Evolutionary conservation across 1,284 basidiomycete species (phyloP).

Genomic region (Cystobasidium pallidum): DNA sequence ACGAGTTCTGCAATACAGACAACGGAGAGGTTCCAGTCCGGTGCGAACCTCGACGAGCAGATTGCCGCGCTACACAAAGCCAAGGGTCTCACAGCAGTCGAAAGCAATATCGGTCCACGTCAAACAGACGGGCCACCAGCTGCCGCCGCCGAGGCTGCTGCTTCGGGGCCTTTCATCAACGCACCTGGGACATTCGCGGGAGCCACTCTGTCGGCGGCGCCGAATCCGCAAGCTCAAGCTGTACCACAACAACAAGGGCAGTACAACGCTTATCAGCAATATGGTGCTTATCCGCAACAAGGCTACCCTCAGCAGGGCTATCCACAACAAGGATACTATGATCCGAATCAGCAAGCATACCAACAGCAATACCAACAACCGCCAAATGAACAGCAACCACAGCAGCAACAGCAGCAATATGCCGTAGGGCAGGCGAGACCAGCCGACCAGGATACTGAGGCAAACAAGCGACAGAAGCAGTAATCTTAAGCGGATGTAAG

Average conservation of each 20-base stretch:
- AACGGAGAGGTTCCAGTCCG: conserved; percentile 83
- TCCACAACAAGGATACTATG: conserved; percentile 28
- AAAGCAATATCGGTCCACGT: conserved; percentile 39
- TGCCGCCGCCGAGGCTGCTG: conserved; percentile 25
- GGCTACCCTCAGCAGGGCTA: conserved; percentile 24
- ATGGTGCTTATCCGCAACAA: conserved; percentile 24
- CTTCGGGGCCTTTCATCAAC: conserved; percentile 26
- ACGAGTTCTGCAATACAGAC: conserved; percentile 85
- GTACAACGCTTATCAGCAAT: conserved; percentile 20
- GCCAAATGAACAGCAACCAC: conserved; percentile 15
- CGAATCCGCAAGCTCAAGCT: conserved; percentile 40
- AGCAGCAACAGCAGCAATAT: conserved; percentile 34
- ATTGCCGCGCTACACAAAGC: conserved; percentile 89
- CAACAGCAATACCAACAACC: conserved; percentile 32
- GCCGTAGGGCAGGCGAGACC: conserved; percentile 33
- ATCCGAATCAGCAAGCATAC: conserved; percentile 25
- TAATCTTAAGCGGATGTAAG: conserved; percentile 26
- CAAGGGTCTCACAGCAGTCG: conserved; percentile 68
- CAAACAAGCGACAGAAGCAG: conserved; percentile 41
- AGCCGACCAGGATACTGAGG: conserved; percentile 19
- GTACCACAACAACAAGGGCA: conserved; percentile 26
- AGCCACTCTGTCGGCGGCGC: conserved; percentile 36
- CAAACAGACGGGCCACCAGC: conserved; percentile 11
- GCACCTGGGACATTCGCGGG: conserved; percentile 38
- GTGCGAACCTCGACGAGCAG: conserved; percentile 90